Evolutionary conservation across 176 grass and related monocot genomes (phyloP), one percentile per base, ranked within the genome.

Genomic region (Carex kokanica): DNA sequence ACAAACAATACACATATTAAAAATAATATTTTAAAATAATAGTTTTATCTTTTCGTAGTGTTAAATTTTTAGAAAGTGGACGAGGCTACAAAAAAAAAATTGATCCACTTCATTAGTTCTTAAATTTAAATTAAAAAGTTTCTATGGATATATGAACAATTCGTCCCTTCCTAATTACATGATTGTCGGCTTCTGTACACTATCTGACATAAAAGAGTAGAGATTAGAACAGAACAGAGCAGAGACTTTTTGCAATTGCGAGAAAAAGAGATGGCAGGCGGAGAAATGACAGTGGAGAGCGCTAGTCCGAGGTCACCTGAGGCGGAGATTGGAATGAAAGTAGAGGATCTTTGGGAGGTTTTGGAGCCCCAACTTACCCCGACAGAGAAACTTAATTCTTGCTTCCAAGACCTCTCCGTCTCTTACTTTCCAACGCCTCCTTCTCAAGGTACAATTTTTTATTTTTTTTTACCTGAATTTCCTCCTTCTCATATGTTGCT

Each of bases 301-400:
- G 89, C 95, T 57, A 84, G 55, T 13, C 73, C 73, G 60, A 84
- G 91, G 64, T 95, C 90, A 84, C 92, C 95, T 72, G 95, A 98
- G 91, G 91, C 95, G 86, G 89, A 87, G 91, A 93, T 98, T 72
- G 95, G 95, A 18, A 84, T 91, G 88, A 88, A 82, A 69, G 79
- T 98, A 62, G 95, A 98, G 87, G 92, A 98, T 85, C 87, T 95
- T 10, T 98, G 95, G 95, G 95, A 94, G 88, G 92, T 88, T 70
- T 78, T 84, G 79, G 86, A 98, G 95, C 89, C 95, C 86, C 92
- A 93, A 88, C 92, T 98, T 15, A 93, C 87, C 38, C 92, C 95
- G 20, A 94, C 95, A 0, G 92, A 98, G 86, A 98, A 98, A 69
- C 92, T 98, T 84, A 98, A 98, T 86, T 95, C 95, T 49, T 98